Percentiles rank a stretch among this genome's conserved stretches.
These are phyloP conservation scores for Staphylotrichum longicolle DNA, from an alignment of 495 filamentous ascomycete genomes.

Conservation along the genomic window DNA sequence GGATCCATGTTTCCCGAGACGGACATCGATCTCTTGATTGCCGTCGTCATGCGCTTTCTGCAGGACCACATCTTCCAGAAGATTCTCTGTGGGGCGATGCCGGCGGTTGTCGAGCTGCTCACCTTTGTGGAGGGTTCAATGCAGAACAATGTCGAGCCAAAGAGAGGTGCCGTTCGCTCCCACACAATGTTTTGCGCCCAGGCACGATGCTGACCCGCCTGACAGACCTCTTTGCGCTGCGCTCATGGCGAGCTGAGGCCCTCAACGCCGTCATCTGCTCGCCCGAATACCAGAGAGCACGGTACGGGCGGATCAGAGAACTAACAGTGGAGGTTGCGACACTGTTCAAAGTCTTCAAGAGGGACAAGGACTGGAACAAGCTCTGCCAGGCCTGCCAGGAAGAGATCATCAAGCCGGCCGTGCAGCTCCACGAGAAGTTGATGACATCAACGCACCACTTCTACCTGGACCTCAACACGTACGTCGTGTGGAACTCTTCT, in stretches of 20 bases:
- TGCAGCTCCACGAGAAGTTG: slow-evolving; percentile 32
- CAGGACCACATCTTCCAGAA: slow-evolving; percentile 33
- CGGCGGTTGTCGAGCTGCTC: slow-evolving; percentile 17
- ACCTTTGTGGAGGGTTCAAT: slow-evolving; percentile 27
- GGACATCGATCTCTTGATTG: slow-evolving; percentile 35
- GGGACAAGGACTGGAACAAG: slow-evolving; percentile 17
- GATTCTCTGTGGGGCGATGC: slow-evolving; percentile 23
- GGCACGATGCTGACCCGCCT: slow-evolving; percentile 1
- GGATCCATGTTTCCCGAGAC: slow-evolving; percentile 31
- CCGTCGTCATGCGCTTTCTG: slow-evolving; percentile 35
- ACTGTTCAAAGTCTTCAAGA: slow-evolving; percentile 21
- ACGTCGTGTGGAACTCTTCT: slow-evolving; percentile 20
- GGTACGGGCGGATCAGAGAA: slow-evolving; percentile 9
- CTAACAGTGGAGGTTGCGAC: slow-evolving; percentile 22
- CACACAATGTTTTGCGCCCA: background rate
- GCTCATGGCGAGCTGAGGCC: slow-evolving; percentile 36
- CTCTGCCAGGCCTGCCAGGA: slow-evolving; percentile 21
- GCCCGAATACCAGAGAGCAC: slow-evolving; percentile 21
- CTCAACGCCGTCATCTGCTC: slow-evolving; percentile 31
- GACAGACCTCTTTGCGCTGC: slow-evolving; percentile 34
- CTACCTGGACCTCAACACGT: slow-evolving; percentile 27
- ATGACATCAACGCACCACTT: slow-evolving; percentile 35
- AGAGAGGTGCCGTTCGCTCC: slow-evolving; percentile 24
- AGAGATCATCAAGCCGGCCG: slow-evolving; percentile 31
- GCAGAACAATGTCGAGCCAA: slow-evolving; percentile 29